Conservation (phyloP, 108 stramenopile genomes). For the Fragilaria crotonensis region DNA sequence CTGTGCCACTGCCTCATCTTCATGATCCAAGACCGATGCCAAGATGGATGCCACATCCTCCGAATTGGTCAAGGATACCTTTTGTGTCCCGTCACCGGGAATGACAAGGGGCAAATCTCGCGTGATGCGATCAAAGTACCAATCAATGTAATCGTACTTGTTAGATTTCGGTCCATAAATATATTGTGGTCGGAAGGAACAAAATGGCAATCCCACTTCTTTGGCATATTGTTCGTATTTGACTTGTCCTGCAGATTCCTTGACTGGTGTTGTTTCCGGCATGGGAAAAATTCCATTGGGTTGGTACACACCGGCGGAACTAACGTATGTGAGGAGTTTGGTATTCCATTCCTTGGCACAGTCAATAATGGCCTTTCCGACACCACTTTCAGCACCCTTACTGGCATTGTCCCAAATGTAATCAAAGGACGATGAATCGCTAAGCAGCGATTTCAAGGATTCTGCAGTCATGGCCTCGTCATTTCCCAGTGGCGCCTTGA, state of each 20-base stretch:
- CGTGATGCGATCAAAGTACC: slow-evolving; percentile 71
- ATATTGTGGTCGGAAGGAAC: slow-evolving; percentile 73
- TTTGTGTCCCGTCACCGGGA: slow-evolving; percentile 72
- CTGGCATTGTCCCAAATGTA: slow-evolving; percentile 84
- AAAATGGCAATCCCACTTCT: slow-evolving; percentile 58
- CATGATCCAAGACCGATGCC: slow-evolving; percentile 61
- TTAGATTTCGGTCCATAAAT: slow-evolving; percentile 80
- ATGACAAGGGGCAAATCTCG: slow-evolving; percentile 56
- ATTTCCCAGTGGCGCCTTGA: slow-evolving; percentile 52
- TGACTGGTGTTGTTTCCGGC: slow-evolving; percentile 72
- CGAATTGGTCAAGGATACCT: slow-evolving; percentile 71
- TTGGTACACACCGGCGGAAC: slow-evolving; percentile 71
- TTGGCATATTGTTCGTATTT: slow-evolving; percentile 59
- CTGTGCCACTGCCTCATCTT: slow-evolving; percentile 63
- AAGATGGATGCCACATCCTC: slow-evolving; percentile 75
- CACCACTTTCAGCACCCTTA: slow-evolving; percentile 51
- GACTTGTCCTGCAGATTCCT: slow-evolving; percentile 65
- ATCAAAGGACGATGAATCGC: slow-evolving; percentile 43
- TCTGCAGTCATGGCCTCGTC: slow-evolving; percentile 66
- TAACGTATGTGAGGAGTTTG: slow-evolving; percentile 69
- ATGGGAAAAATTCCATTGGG: slow-evolving; percentile 67
- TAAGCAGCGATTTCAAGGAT: slow-evolving; percentile 35
- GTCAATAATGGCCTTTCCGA: slow-evolving; percentile 60
- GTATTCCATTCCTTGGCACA: slow-evolving; percentile 62
- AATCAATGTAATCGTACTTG: slow-evolving; percentile 83